These are phyloP conservation scores for Dactylellina parvicollis DNA, from an alignment of 2,329 filamentous ascomycete species.

Conservation along the genomic window DNA sequence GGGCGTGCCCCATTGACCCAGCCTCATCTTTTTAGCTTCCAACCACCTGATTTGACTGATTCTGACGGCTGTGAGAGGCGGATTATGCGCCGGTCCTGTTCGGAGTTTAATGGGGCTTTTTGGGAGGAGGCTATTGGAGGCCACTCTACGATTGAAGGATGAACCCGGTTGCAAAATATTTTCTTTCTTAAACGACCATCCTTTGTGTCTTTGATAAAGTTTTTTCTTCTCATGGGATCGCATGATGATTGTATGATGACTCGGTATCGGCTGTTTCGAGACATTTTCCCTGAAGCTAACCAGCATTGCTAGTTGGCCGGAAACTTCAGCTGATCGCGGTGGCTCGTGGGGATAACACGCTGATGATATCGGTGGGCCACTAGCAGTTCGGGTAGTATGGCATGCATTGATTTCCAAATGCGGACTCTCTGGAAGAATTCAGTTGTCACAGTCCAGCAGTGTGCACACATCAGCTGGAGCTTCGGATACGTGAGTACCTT, in stretches of 20 bases:
- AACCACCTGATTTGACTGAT: conserved; percentile 37
- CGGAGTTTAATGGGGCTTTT: conserved; percentile 30
- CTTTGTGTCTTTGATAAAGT: too few species aligned
- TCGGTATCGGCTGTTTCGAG: too few species aligned
- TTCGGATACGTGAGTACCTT: too few species aligned
- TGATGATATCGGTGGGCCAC: conserved; percentile 9
- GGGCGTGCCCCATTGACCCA: conserved; percentile 47
- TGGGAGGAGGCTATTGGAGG: conserved; percentile 18
- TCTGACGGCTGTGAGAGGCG: conserved; percentile 24
- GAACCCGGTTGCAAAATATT: background rate
- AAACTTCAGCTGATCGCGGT: conserved; percentile 35
- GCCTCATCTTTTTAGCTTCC: conserved; percentile 42
- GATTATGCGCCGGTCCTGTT: conserved; percentile 44
- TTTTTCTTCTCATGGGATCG: too few species aligned
- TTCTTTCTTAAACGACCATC: too few species aligned
- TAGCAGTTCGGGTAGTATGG: conserved; percentile 8
- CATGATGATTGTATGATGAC: too few species aligned
- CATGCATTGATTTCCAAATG: too few species aligned
- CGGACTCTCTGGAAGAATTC: too few species aligned
- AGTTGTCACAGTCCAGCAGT: too few species aligned
- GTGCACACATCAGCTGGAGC: too few species aligned
- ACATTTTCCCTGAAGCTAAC: too few species aligned
- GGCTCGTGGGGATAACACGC: conserved; percentile 28
- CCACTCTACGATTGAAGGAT: conserved; percentile 14
- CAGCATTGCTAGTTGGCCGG: too few species aligned